phyloP scores from a whole-genome alignment of 495 filamentous ascomycete genomes.

The Cercophora samala region DNA sequence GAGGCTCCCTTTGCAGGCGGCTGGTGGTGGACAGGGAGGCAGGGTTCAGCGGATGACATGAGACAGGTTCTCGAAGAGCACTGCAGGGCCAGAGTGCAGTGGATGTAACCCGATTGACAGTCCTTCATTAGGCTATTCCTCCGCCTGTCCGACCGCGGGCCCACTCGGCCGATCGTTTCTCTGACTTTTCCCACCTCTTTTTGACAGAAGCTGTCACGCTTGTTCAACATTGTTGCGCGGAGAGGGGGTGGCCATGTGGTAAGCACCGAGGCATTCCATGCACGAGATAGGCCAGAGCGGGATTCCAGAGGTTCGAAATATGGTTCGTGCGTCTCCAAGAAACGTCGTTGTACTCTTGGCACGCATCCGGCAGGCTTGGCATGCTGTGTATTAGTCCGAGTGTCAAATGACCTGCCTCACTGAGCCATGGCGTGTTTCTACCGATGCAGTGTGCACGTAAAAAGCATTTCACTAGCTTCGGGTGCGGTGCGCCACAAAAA shows the following conservation, averaged over 20 bases:
- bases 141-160: slow-evolving; percentile 6
- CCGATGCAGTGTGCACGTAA: background rate
- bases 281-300: background rate
- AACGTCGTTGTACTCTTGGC: slow-evolving; percentile 5
- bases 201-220: background rate
- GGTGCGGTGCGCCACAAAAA: slow-evolving; percentile 1
- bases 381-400: background rate
- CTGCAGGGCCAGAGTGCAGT: background rate
- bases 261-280: background rate
- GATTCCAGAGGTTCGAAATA: background rate
- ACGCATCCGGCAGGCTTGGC: background rate
- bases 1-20: background rate
- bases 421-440: background rate
- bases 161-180: slow-evolving; percentile 4
- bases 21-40: too few relatives aligned
- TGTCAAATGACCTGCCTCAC: background rate
- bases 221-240: background rate
- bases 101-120: slow-evolving; percentile 1
- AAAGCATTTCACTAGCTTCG: background rate
- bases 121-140: slow-evolving; percentile 4
- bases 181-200: background rate
- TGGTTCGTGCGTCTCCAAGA: slow-evolving; percentile 6
- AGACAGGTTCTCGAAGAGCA: background rate
- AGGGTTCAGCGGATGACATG: background rate
- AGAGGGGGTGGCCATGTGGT: background rate